Conservation (phyloP, 345 rosid genomes). For the Eucalyptus regnans region DNA sequence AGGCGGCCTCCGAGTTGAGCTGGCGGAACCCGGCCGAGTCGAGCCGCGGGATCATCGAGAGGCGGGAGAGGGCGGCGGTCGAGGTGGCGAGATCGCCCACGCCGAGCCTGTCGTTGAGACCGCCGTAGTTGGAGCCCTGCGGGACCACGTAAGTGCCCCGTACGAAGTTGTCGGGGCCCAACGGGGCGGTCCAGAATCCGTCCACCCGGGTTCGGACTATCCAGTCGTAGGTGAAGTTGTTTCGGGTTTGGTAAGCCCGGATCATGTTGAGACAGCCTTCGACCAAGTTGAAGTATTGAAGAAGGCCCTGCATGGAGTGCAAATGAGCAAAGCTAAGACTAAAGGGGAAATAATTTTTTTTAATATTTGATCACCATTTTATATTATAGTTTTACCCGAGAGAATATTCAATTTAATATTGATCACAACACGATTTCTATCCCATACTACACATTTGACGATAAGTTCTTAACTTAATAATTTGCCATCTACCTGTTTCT, state of each 20-base stretch:
- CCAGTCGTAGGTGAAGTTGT: conserved; percentile 77
- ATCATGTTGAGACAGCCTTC: conserved; percentile 77
- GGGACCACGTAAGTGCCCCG: conserved; percentile 65
- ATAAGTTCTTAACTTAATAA: background rate
- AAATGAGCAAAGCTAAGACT: background rate
- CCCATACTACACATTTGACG: background rate
- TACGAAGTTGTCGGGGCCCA: conserved; percentile 43
- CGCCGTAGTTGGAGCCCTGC: conserved; percentile 77
- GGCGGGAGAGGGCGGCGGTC: conserved; percentile 63
- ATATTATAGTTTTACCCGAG: background rate
- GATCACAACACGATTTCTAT: no score
- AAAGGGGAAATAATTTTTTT: background rate
- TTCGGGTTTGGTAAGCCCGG: conserved; percentile 28
- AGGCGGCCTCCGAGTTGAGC: conserved; percentile 82
- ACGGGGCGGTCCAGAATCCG: conserved; percentile 70
- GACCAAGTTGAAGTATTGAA: conserved; percentile 76
- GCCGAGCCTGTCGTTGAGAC: conserved; percentile 90
- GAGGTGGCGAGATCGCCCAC: conserved; percentile 61
- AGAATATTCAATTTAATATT: background rate
- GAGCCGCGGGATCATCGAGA: conserved; percentile 59
- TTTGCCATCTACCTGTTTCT: background rate
- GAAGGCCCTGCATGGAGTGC: conserved; percentile 42
- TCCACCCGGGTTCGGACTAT: conserved; percentile 90
- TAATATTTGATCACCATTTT: background rate
- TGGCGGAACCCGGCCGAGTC: conserved; percentile 35